These are phyloP conservation scores for Sutorius eximius DNA, from an alignment of 1,284 basidiomycete genomes.

Conservation along the genomic window DNA sequence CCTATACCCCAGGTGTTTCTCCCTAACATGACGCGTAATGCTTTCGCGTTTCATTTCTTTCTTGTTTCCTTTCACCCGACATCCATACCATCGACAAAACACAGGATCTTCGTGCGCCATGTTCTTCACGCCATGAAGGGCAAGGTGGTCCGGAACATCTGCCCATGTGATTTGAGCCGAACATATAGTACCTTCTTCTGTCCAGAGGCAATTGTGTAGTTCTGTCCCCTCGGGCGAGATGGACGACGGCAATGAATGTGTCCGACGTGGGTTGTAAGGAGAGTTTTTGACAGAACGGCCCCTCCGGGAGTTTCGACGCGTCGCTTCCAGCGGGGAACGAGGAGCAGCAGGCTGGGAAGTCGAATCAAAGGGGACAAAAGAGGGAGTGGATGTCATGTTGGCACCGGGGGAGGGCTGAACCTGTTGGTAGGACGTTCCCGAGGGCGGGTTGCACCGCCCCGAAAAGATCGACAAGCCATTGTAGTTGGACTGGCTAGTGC, in stretches of 20 bases:
- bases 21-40: constrained; percentile 23
- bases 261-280: not conserved
- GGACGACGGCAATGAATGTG: constrained; percentile 4
- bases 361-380: not conserved
- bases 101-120: rapidly evolving
- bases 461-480: too few species aligned
- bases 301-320: not conserved
- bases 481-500: not conserved
- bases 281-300: not conserved
- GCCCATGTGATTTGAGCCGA: not conserved
- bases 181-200: constrained; percentile 4
- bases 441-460: not conserved
- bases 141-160: constrained; percentile 13
- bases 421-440: not conserved
- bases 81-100: constrained; percentile 19
- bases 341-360: not conserved
- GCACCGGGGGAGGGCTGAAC: not conserved
- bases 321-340: too few species aligned
- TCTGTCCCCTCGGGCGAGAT: not conserved
- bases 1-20: constrained; percentile 21
- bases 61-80: constrained; percentile 4
- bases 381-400: not conserved
- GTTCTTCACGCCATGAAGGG: constrained; percentile 8
- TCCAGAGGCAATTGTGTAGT: constrained; percentile 13
- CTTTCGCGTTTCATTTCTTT: constrained; percentile 18